These are phyloP conservation scores for Cylindrotheca closterium DNA, from an alignment of 108 stramenopile genomes.

Conservation along the genomic window DNA sequence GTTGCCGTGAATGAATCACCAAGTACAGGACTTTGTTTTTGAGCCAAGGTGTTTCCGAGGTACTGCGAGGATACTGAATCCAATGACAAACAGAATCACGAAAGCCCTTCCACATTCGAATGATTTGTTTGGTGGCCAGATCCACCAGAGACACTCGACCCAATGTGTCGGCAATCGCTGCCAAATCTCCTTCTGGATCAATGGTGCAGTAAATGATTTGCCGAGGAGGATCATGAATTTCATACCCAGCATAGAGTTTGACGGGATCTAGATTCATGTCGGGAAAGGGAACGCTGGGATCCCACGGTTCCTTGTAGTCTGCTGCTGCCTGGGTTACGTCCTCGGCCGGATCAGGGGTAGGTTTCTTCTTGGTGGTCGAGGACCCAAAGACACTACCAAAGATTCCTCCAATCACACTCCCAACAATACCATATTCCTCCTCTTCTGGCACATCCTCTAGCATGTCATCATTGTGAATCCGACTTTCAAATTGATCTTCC, in stretches of 20 bases:
- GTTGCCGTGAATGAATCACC: slow-evolving; percentile 70
- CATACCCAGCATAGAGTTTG: slow-evolving; percentile 36
- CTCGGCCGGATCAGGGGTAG: not conserved
- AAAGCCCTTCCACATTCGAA: slow-evolving; percentile 87
- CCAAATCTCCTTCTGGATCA: slow-evolving; percentile 69
- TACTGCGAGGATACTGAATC: slow-evolving; percentile 44
- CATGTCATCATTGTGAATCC: slow-evolving; percentile 13
- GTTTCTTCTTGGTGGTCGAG: slow-evolving; percentile 5
- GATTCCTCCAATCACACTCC: slow-evolving; percentile 10
- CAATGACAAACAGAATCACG: slow-evolving; percentile 71
- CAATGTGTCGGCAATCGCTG: slow-evolving; percentile 69
- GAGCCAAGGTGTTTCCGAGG: slow-evolving; percentile 9
- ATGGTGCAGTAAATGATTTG: slow-evolving; percentile 55
- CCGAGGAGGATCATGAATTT: slow-evolving; percentile 75
- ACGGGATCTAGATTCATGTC: slow-evolving; percentile 31
- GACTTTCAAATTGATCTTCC: slow-evolving; percentile 46
- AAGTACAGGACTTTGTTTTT: slow-evolving; percentile 41
- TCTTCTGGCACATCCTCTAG: no score
- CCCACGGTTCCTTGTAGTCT: slow-evolving; percentile 12
- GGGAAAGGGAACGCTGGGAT: slow-evolving; percentile 45
- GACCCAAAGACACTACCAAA: slow-evolving; percentile 31
- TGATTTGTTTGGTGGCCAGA: slow-evolving; percentile 69
- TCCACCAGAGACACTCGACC: slow-evolving; percentile 76
- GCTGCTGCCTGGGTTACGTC: not conserved
- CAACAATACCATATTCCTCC: not conserved